Conservation (phyloP, 345 rosid species). For the Lenwebbia sp. region DNA sequence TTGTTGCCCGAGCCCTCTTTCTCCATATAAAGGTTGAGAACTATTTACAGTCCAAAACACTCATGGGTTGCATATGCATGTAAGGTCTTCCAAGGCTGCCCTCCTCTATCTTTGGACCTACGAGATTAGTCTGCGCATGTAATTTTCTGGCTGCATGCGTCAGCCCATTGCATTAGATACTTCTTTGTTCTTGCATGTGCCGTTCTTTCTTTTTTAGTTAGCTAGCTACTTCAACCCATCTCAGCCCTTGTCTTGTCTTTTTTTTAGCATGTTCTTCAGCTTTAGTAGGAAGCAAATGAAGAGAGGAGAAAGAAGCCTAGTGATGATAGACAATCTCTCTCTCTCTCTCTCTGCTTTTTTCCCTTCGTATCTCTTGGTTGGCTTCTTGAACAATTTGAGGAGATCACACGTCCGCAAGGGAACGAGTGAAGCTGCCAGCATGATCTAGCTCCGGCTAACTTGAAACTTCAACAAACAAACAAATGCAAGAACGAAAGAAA, state of each 20-base stretch:
- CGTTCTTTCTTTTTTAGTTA: neutral
- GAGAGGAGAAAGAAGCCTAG: neutral
- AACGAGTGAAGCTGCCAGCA: conserved; percentile 10
- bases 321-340: neutral
- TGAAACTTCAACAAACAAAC: neutral
- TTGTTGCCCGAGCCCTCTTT: neutral
- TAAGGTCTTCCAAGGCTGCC: neutral
- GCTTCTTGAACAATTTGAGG: neutral
- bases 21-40: neutral
- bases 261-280: neutral
- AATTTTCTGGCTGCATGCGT: neutral
- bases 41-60: neutral
- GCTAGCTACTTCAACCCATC: neutral
- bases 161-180: neutral
- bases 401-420: neutral
- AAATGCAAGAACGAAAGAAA: neutral
- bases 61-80: neutral
- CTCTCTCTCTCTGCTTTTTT: neutral
- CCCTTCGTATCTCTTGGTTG: neutral
- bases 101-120: neutral
- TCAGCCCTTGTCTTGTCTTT: neutral
- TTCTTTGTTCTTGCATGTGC: neutral
- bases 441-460: conserved; percentile 3
- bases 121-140: neutral
- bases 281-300: neutral